Evolutionary conservation across 176 grass and related monocot species (phyloP).

Genomic region (Olyra latifolia): DNA sequence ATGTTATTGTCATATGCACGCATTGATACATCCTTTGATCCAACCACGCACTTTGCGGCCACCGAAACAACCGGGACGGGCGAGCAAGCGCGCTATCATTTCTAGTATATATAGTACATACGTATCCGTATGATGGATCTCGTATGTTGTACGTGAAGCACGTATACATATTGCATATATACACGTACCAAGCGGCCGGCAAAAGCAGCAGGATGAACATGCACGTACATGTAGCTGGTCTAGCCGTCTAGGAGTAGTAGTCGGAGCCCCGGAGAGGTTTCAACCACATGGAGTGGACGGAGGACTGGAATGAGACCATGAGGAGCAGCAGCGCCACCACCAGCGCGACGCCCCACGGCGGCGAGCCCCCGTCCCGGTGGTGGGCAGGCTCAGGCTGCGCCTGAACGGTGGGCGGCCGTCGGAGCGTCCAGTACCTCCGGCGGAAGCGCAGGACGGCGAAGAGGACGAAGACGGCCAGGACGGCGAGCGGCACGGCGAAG

Average conservation of each 20-base stretch:
- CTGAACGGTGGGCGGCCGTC: background rate
- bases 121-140: too few species aligned
- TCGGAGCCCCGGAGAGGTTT: conserved; percentile 50
- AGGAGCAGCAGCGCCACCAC: conserved; percentile 52
- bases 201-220: background rate
- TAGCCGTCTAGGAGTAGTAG: background rate
- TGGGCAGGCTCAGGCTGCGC: background rate
- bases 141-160: too few species aligned
- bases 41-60: too few species aligned
- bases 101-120: too few species aligned
- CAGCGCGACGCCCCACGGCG: conserved; percentile 62
- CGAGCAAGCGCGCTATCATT: too few species aligned
- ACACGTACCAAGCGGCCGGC: too few species aligned
- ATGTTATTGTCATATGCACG: too few species aligned
- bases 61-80: too few species aligned
- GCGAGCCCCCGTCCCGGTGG: background rate
- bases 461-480: conserved; percentile 41
- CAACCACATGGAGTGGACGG: conserved; percentile 73
- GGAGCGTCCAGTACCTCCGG: conserved; percentile 39
- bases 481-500: conserved; percentile 50
- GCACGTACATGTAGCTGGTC: too few species aligned
- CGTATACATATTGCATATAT: too few species aligned
- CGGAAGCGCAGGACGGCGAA: conserved; percentile 37
- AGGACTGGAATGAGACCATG: conserved; percentile 60
- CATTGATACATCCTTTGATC: too few species aligned